These are phyloP conservation scores for Pinus tabuliformis DNA, from an alignment of 75 land plant species.

Conservation along the genomic window DNA sequence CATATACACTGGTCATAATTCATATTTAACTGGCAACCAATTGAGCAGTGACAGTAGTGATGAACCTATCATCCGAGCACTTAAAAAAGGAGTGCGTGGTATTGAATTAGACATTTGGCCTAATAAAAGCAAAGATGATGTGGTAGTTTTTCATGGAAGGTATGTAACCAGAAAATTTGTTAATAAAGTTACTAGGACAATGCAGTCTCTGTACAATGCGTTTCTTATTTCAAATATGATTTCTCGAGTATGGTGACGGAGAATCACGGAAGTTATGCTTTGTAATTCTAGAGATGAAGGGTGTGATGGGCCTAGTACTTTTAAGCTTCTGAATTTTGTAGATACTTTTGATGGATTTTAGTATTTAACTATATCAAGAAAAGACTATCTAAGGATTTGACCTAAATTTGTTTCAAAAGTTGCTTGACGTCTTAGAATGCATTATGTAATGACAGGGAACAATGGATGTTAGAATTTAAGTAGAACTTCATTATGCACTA, in stretches of 20 bases:
- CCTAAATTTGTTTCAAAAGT: background rate
- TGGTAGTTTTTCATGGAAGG: conserved; percentile 82
- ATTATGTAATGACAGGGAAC: background rate
- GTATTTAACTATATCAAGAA: background rate
- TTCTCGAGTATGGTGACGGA: background rate
- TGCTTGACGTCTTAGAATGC: too few relatives aligned
- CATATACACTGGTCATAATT: conserved; percentile 88
- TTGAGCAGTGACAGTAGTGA: conserved; percentile 80
- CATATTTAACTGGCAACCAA: conserved; percentile 91
- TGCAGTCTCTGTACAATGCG: background rate
- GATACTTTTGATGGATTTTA: background rate
- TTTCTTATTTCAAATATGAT: background rate
- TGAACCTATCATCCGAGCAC: conserved; percentile 63
- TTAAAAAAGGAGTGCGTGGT: conserved; percentile 72
- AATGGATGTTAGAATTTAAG: background rate
- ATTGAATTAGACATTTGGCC: conserved; percentile 94
- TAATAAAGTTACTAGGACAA: background rate
- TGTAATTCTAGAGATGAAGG: background rate
- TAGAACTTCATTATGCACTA: background rate
- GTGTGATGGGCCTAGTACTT: background rate
- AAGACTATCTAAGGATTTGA: background rate
- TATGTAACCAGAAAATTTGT: conserved; percentile 14
- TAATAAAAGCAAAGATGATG: conserved; percentile 37
- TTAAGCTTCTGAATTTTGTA: background rate
- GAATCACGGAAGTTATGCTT: background rate